Percentiles rank a stretch among this genome's conserved stretches.
Evolutionary conservation across 805 yeast species (phyloP).

Genomic region (Cyberlindnera saturnus): DNA sequence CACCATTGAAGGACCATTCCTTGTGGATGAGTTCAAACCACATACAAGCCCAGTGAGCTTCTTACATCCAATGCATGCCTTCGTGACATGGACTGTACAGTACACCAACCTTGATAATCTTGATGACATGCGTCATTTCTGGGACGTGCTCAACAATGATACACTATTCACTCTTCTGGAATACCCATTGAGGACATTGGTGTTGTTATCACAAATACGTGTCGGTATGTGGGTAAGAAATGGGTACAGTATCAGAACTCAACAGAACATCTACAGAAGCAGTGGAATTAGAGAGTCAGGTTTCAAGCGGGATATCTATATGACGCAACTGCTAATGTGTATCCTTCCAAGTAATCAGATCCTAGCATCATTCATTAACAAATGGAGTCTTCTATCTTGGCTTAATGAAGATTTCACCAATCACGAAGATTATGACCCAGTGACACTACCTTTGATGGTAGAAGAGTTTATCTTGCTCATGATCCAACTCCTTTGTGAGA

Average conservation of each 20-base stretch:
- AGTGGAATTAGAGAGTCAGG: conserved; percentile 81
- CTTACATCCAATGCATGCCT: conserved; percentile 75
- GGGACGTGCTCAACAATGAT: not conserved
- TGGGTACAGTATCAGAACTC: conserved; percentile 76
- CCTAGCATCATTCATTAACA: conserved; percentile 48
- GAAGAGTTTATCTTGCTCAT: conserved; percentile 74
- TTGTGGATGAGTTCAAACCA: conserved; percentile 36
- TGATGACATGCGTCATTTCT: not conserved
- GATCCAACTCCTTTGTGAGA: conserved; percentile 63
- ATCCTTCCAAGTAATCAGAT: conserved; percentile 50
- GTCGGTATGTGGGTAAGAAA: conserved; percentile 94
- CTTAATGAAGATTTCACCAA: conserved; percentile 34
- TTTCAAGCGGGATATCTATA: conserved; percentile 67
- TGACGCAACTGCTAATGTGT: conserved; percentile 57
- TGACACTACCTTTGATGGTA: conserved; percentile 52
- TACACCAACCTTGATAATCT: conserved; percentile 26
- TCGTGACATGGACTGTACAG: conserved; percentile 66
- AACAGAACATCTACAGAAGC: conserved; percentile 70
- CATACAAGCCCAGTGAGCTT: conserved; percentile 52
- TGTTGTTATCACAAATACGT: conserved; percentile 74
- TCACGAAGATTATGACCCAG: conserved; percentile 37
- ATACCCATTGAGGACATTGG: conserved; percentile 72
- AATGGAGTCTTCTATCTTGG: conserved; percentile 69
- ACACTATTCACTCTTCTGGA: conserved; percentile 37
- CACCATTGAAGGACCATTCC: conserved; percentile 20